Conservation (phyloP, 176 grass and related monocot genomes). For the Oryza officinalis region DNA sequence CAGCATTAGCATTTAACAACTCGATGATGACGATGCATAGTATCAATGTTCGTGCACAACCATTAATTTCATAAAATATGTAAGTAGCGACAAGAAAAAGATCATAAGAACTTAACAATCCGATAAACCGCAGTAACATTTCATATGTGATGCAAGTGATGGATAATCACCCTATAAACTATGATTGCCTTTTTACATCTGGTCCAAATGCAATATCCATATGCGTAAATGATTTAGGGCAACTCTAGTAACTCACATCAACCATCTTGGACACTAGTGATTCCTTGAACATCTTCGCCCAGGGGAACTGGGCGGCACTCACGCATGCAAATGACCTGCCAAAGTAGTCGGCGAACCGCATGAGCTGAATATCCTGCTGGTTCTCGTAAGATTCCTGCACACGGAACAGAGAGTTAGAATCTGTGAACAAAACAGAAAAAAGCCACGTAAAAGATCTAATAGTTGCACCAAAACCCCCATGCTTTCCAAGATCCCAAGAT, state of each 20-base stretch:
- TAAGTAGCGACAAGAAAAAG: neutral
- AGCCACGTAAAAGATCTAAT: conserved; percentile 32
- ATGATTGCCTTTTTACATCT: neutral
- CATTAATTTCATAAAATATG: neutral
- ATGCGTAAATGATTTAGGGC: neutral
- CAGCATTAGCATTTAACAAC: neutral
- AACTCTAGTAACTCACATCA: conserved; percentile 56
- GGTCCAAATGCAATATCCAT: conserved; percentile 1
- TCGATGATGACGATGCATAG: neutral
- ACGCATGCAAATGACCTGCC: conserved; percentile 69
- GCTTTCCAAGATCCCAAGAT: conserved; percentile 36
- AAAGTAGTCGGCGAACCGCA: conserved; percentile 98
- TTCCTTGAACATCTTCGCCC: conserved; percentile 98
- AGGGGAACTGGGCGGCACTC: conserved; percentile 76
- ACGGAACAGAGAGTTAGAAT: conserved; percentile 23
- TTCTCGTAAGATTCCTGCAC: conserved; percentile 79
- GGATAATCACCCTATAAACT: neutral
- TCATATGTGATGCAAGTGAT: neutral
- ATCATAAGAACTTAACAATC: neutral
- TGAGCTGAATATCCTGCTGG: conserved; percentile 88
- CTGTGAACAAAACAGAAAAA: neutral
- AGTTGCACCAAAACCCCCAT: conserved; percentile 15
- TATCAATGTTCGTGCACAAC: neutral
- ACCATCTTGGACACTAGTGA: conserved; percentile 75
- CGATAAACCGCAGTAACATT: neutral